Evolutionary conservation across 805 yeast genomes (phyloP), one percentile per base, ranked within the genome.

Genomic region (Saccharomycopsis sp.): DNA sequence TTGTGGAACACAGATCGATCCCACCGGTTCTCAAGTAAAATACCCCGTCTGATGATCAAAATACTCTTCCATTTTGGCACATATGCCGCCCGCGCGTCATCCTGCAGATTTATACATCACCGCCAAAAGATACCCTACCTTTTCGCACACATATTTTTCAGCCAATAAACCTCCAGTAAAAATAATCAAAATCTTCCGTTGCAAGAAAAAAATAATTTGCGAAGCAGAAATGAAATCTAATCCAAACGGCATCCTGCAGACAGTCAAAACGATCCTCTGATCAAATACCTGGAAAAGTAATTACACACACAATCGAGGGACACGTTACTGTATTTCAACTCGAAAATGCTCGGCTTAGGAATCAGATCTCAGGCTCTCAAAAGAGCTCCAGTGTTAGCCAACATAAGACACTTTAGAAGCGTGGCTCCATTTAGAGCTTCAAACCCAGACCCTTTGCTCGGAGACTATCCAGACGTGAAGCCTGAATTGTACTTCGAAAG

Each of bases 381-480:
- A 20, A 21, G 34, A 4, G 4, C 23, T 15, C n/a, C 53, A n/a
- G 14, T 18, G 55, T 16, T 41, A 8, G 14, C 16, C 7, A 40
- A 52, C 24, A 24, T 23, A 15, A 50, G 57, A 50, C 16, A 9
- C n/a, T 55, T 55, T 34, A 55, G 57, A 55, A 55, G 53, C 48
- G 37, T 50, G 3, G 50, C 57, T 14, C 57, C 53, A 50, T 37
- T 24, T 8, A 20, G 46, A 14, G 40, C 23, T 34, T 23, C 59
- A 2, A 51, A 52, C 12, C 50, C 61, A 34, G 62, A 57, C 21
- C 62, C 61, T 20, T 48, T 61, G 21, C 53, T 57, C 50, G 76
- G 73, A 24, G 87, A 82, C 63, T 86, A 88, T 67, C 87, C 86
- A 51, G 77, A 80, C 56, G 78, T 83, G n/a, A 76, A 79, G 58